phyloP scores from a whole-genome alignment of 1,284 basidiomycete species.

The Boletus smithii region DNA sequence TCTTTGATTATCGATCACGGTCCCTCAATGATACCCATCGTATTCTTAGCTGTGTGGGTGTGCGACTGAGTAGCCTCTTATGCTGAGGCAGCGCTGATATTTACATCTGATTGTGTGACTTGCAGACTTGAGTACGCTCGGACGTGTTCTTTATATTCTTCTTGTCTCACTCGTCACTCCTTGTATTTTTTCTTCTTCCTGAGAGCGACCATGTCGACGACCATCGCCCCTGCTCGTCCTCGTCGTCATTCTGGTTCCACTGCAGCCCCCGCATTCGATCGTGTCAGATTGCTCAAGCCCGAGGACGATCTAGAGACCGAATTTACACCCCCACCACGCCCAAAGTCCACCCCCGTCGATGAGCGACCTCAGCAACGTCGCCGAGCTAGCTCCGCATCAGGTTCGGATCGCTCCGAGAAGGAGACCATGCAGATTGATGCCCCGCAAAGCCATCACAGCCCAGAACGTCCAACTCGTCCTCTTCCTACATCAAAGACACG shows the following conservation, averaged over 20 bases:
- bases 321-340: constrained; percentile 29
- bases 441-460: constrained; percentile 10
- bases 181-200: not conserved
- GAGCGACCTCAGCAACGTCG: constrained; percentile 26
- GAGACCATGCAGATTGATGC: constrained; percentile 29
- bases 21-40: too few relatives aligned
- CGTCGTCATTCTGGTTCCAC: constrained; percentile 36
- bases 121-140: too few relatives aligned
- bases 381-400: constrained; percentile 23
- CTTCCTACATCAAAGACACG: constrained; percentile 49
- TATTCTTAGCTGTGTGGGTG: too few relatives aligned
- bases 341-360: constrained; percentile 35
- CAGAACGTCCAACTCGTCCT: constrained; percentile 44
- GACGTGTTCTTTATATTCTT: too few relatives aligned
- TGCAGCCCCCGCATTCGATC: constrained; percentile 16
- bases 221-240: not conserved
- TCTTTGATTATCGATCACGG: too few relatives aligned
- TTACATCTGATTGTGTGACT: not conserved
- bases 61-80: too few relatives aligned
- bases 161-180: too few relatives aligned
- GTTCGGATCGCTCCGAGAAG: constrained; percentile 35
- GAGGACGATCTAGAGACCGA: constrained; percentile 1
- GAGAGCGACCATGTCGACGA: too few relatives aligned
- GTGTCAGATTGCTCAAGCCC: constrained; percentile 6
- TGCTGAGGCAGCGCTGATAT: not conserved